These are phyloP conservation scores for Oryza officinalis DNA, from an alignment of 176 grass and related monocot species.

Conservation along the genomic window DNA sequence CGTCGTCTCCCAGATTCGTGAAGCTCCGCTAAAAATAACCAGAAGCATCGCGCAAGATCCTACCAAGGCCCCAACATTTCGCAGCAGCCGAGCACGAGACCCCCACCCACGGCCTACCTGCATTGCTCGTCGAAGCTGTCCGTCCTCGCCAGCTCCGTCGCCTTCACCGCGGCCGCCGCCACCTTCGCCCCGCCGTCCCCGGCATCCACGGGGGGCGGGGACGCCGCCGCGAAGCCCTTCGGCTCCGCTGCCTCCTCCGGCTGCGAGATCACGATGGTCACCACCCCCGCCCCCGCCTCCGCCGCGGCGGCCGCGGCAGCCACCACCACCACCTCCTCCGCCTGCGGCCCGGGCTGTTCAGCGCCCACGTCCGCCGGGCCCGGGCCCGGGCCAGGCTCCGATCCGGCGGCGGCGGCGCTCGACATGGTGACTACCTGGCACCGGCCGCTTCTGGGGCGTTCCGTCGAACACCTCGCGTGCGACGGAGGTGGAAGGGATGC, in stretches of 20 bases:
- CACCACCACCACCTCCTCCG: slow-evolving; percentile 16
- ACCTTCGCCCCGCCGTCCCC: slow-evolving; percentile 21
- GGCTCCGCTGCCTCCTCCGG: slow-evolving; percentile 54
- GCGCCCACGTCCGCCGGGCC: background rate
- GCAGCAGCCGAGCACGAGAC: background rate
- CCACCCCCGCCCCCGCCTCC: slow-evolving; percentile 23
- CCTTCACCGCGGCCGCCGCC: slow-evolving; percentile 36
- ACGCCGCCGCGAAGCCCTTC: slow-evolving; percentile 7
- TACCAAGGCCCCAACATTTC: slow-evolving; percentile 17
- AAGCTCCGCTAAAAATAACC: background rate
- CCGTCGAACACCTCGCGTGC: slow-evolving; percentile 36
- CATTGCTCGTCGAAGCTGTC: slow-evolving; percentile 84
- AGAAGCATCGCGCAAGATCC: background rate
- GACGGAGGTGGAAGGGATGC: background rate
- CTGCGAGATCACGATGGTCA: slow-evolving; percentile 76
- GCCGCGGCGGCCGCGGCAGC: background rate
- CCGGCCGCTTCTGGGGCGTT: background rate
- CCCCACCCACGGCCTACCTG: slow-evolving; percentile 54
- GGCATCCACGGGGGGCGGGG: background rate
- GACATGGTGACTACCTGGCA: slow-evolving; percentile 25
- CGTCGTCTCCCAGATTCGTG: background rate
- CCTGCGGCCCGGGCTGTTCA: slow-evolving; percentile 23
- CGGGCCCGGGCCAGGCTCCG: background rate
- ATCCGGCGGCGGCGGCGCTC: slow-evolving; percentile 24
- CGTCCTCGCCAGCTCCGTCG: slow-evolving; percentile 46